Percentiles rank a stretch among this genome's conserved stretches.
Conservation (phyloP, 306 rosid species). For the Styphnolobium japonicum region DNA sequence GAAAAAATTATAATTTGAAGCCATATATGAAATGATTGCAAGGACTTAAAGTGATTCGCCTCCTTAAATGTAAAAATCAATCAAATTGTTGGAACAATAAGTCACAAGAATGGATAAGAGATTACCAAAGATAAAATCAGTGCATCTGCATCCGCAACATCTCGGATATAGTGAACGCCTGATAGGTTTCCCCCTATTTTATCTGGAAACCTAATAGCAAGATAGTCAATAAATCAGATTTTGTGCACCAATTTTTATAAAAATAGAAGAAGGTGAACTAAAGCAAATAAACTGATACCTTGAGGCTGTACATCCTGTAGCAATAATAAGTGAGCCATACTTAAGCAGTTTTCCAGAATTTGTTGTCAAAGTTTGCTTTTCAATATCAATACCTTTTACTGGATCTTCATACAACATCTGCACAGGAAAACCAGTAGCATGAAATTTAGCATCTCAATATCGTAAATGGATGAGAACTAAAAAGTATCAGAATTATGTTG, state of each 20-base stretch:
- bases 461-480: background rate
- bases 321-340: slow-evolving; percentile 81
- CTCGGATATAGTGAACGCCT: slow-evolving; percentile 93
- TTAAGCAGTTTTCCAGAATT: slow-evolving; percentile 77
- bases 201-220: slow-evolving; percentile 70
- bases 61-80: background rate
- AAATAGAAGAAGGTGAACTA: background rate
- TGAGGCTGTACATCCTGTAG: slow-evolving; percentile 84
- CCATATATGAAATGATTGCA: background rate
- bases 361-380: slow-evolving; percentile 67
- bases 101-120: background rate
- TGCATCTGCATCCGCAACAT: slow-evolving; percentile 88
- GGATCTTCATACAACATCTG: slow-evolving; percentile 82
- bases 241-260: slow-evolving; percentile 5
- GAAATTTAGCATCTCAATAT: slow-evolving; percentile 5
- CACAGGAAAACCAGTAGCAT: slow-evolving; percentile 19
- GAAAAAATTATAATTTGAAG: background rate
- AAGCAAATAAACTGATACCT: slow-evolving; percentile 49
- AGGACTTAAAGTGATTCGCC: background rate
- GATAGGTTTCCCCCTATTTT: slow-evolving; percentile 85
- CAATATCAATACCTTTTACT: slow-evolving; percentile 59
- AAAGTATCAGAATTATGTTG: background rate
- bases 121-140: slow-evolving; percentile 72
- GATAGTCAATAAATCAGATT: slow-evolving; percentile 20
- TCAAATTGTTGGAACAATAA: slow-evolving; percentile 6